Evolutionary conservation across 2,329 filamentous ascomycete genomes (phyloP).

Genomic region (Albifimbria verrucaria): DNA sequence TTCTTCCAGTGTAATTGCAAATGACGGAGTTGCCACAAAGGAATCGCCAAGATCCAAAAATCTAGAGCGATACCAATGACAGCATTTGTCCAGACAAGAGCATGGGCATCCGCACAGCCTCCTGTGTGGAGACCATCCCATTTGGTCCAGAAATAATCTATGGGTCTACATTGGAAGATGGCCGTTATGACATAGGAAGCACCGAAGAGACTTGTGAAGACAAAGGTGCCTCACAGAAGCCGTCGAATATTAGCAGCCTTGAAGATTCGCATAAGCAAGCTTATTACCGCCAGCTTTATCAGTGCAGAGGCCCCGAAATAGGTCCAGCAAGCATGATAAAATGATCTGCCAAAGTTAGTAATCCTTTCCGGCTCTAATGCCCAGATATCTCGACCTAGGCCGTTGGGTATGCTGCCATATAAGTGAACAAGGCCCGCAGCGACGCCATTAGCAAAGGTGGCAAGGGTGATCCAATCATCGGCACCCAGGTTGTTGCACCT

Average conservation of each 20-base stretch:
- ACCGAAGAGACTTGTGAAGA: conserved; percentile 24
- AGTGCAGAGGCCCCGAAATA: conserved; percentile 32
- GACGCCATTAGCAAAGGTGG: conserved; percentile 13
- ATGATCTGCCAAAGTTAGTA: conserved; percentile 16
- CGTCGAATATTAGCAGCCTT: conserved; percentile 22
- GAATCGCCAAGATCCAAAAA: conserved; percentile 34
- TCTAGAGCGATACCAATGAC: conserved; percentile 37
- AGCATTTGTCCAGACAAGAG: conserved; percentile 34
- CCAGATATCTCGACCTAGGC: conserved; percentile 26
- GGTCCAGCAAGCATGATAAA: conserved; percentile 29
- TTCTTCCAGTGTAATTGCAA: conserved; percentile 30
- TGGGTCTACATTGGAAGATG: conserved; percentile 33
- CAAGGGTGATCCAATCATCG: conserved; percentile 21
- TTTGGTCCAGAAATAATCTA: conserved; percentile 34
- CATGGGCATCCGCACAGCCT: conserved; percentile 32
- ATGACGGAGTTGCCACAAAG: conserved; percentile 29
- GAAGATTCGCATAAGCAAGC: conserved; percentile 39
- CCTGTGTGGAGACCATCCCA: conserved; percentile 35
- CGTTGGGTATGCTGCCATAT: conserved; percentile 16
- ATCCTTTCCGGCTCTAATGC: conserved; percentile 12
- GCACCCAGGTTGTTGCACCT: conserved; percentile 23
- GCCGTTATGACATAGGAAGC: conserved; percentile 25
- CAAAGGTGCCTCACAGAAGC: conserved; percentile 26
- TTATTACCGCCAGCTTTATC: conserved; percentile 35
- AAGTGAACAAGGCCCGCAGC: conserved; percentile 19